These are phyloP conservation scores for Leptographium lundbergii DNA, from an alignment of 2,329 filamentous ascomycete genomes.

Conservation along the genomic window DNA sequence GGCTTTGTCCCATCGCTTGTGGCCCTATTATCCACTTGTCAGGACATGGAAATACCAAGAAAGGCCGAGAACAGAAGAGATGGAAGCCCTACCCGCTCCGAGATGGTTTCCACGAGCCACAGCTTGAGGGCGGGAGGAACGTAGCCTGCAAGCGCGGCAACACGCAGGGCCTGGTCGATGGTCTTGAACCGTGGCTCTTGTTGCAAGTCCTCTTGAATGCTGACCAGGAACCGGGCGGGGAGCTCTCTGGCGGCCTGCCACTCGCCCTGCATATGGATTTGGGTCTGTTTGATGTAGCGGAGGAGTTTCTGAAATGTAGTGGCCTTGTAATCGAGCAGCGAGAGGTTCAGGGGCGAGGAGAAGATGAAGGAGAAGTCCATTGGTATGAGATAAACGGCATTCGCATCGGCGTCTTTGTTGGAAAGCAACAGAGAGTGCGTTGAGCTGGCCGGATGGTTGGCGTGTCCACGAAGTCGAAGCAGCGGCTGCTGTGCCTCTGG, in stretches of 20 bases:
- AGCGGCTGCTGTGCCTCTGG: slow-evolving; percentile 12
- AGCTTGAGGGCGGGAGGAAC: slow-evolving; percentile 65
- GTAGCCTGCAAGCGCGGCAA: slow-evolving; percentile 73
- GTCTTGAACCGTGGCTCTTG: slow-evolving; percentile 43
- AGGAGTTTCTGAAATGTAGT: slow-evolving; percentile 79
- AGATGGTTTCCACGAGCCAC: slow-evolving; percentile 77
- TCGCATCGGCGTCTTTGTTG: slow-evolving; percentile 22
- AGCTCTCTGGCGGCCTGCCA: slow-evolving; percentile 75
- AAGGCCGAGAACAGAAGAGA: neutral
- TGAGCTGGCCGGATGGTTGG: slow-evolving; percentile 61
- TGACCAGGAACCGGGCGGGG: slow-evolving; percentile 63
- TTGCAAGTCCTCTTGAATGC: slow-evolving; percentile 62
- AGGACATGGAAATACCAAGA: slow-evolving; percentile 4
- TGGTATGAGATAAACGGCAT: slow-evolving; percentile 50
- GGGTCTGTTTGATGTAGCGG: slow-evolving; percentile 70
- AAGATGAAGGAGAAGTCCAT: slow-evolving; percentile 77
- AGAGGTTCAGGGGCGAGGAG: slow-evolving; percentile 65
- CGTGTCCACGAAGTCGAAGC: slow-evolving; percentile 36
- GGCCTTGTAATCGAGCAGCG: slow-evolving; percentile 73
- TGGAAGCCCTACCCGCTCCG: slow-evolving; percentile 48
- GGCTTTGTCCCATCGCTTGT: slow-evolving; percentile 91
- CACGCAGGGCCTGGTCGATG: slow-evolving; percentile 67
- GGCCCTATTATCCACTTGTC: slow-evolving; percentile 41
- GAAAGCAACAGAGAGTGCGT: slow-evolving; percentile 60
- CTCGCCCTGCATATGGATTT: slow-evolving; percentile 66